Conservation (phyloP, 768 basidiomycete species). For the Trichaptum fuscoviolaceum region DNA sequence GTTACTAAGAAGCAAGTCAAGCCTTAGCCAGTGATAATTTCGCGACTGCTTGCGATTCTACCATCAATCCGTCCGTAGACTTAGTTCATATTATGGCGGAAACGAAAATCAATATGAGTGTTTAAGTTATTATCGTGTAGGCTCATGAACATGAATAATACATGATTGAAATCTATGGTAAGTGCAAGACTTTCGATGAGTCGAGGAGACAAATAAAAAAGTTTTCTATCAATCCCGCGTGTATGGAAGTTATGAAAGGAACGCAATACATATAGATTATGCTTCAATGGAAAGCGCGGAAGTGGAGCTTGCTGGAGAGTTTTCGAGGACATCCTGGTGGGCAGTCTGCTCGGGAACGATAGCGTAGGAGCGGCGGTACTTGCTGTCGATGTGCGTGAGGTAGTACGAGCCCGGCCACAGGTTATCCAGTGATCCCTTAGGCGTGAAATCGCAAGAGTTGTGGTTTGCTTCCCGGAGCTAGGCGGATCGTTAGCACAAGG, state of each 20-base stretch:
- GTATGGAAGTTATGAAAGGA: background rate
- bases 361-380: conserved; percentile 87
- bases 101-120: background rate
- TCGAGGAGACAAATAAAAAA: background rate
- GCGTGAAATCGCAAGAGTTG: conserved; percentile 80
- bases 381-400: conserved; percentile 83
- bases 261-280: background rate
- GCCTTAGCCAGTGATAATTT: no score
- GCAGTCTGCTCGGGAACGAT: conserved; percentile 26
- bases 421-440: conserved; percentile 82
- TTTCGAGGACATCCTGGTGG: background rate
- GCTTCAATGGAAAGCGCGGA: background rate
- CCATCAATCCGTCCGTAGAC: no score
- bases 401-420: conserved; percentile 95
- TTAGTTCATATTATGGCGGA: no score
- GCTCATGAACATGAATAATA: background rate
- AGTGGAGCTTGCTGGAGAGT: background rate
- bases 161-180: background rate
- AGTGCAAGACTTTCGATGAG: background rate
- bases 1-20: no score
- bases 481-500: background rate
- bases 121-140: background rate
- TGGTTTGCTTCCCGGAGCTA: conserved; percentile 97
- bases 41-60: no score
- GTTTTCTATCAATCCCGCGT: background rate